Evolutionary conservation across 2,329 filamentous ascomycete species (phyloP).

Genomic region (Aspergillus niger): DNA sequence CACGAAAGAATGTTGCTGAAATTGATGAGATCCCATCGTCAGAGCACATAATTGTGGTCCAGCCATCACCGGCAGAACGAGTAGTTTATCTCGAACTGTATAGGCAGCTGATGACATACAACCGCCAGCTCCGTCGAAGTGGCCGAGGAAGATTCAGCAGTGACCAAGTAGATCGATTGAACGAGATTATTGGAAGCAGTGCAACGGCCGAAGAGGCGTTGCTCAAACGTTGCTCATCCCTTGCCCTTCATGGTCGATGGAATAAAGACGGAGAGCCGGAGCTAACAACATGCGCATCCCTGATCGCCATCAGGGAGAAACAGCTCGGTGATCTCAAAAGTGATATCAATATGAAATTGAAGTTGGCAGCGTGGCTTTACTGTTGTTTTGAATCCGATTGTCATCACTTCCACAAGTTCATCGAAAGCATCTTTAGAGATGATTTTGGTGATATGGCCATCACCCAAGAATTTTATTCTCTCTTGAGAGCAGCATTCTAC

Average conservation of each 20-base stretch:
- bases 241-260: conserved; percentile 33
- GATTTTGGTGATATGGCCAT: conserved; percentile 34
- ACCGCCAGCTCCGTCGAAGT: conserved; percentile 45
- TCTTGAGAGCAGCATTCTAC: conserved; percentile 24
- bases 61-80: conserved; percentile 51
- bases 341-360: conserved; percentile 28
- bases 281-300: conserved; percentile 33
- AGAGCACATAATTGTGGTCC: conserved; percentile 48
- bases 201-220: conserved; percentile 55
- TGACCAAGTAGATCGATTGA: conserved; percentile 43
- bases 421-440: conserved; percentile 28
- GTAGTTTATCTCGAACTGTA: conserved; percentile 59
- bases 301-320: conserved; percentile 29
- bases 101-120: conserved; percentile 54
- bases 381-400: conserved; percentile 24
- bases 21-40: conserved; percentile 49
- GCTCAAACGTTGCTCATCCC: conserved; percentile 49
- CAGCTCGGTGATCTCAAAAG: conserved; percentile 27
- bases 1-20: conserved; percentile 50
- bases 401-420: conserved; percentile 33
- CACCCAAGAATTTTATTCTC: conserved; percentile 22
- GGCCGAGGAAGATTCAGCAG: conserved; percentile 27
- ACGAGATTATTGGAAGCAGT: conserved; percentile 50
- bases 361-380: conserved; percentile 35
- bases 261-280: conserved; percentile 28